Conservation (phyloP, 257 asterid species). For the Orobanche coerulescens region DNA sequence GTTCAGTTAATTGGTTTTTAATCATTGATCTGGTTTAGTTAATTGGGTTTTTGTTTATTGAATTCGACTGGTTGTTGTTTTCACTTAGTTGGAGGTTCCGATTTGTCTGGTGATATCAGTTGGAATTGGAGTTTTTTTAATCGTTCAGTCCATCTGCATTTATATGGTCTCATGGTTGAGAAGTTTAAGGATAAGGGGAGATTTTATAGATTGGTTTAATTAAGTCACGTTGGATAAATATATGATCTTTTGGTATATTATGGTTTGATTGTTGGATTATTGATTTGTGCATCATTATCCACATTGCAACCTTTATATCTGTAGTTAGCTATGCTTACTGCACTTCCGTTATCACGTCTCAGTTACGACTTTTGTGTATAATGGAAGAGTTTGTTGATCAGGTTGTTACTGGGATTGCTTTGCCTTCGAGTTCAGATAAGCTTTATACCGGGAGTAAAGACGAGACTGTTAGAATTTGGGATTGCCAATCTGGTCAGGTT, state of each 20-base stretch:
- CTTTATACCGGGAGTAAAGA: slow-evolving; percentile 41
- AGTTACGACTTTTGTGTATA: background rate
- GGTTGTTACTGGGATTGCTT: slow-evolving; percentile 44
- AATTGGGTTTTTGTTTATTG: too few relatives aligned
- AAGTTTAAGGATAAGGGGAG: background rate
- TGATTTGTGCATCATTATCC: background rate
- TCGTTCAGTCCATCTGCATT: too few relatives aligned
- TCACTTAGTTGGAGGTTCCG: too few relatives aligned
- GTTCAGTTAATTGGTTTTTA: too few relatives aligned
- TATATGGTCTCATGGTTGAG: background rate
- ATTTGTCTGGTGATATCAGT: too few relatives aligned
- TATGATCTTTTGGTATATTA: background rate
- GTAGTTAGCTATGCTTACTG: background rate
- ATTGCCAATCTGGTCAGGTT: slow-evolving; percentile 52
- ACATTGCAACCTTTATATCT: background rate
- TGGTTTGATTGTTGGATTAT: background rate
- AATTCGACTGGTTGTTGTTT: too few relatives aligned
- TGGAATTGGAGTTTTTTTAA: too few relatives aligned
- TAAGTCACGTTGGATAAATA: background rate
- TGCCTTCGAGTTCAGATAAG: slow-evolving; percentile 40
- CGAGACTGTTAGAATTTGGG: slow-evolving; percentile 33
- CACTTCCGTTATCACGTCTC: background rate
- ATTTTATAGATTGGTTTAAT: background rate
- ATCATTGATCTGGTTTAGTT: too few relatives aligned
- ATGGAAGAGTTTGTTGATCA: slow-evolving; percentile 2